Base-by-base conservation (phyloP, 306 rosid species). In the Vicia sativa region DNA sequence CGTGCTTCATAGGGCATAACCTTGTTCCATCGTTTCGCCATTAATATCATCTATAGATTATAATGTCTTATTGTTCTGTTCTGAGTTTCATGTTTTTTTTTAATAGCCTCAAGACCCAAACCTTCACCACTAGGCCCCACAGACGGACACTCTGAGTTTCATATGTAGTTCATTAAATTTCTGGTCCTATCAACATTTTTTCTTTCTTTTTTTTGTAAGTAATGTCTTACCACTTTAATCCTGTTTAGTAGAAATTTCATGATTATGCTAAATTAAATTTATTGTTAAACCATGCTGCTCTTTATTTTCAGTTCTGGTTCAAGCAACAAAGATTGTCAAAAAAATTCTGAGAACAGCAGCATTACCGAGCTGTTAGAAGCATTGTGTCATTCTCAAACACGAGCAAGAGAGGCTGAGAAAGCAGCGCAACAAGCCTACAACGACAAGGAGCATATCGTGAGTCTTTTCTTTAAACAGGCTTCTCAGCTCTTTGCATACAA, bases 331-430 rank as follows among this genome's bases (percentile, higher is more conserved):
- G 76, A 62, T 34, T 70, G 75, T 50, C 69, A 49, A 65, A 76
- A 11, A 39, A 66, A 74, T 38, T 45, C 83, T 4, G 77, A 64
- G 41, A 69, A 74, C 26, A 59, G 68, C 65, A 74, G 74, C 82
- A 84, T 80, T 78, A 78, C 92, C 29, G 79, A 92, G 83, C 80
- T 92, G 78, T 62, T 89, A 75, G 91, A 87, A 82, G 98, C 98
- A 7, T 70, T 92, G 26, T 83, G 92, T 61, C 91, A 89, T 72
- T 92, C 98, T 68, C 96, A 89, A 82, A 89, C 91, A 34, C 86
- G 98, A 71, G 96, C 98, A 5, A 82, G 98, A 81, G 87, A 87
- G 45, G 98, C 98, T 4, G 96, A 92, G 83, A 61, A 83, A 35
- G 96, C 95, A 2, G 98, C 95, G 3, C 81, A 89, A 56, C 68